phyloP scores from a whole-genome alignment of 495 filamentous ascomycete genomes.

The Bombardia bombarda region DNA sequence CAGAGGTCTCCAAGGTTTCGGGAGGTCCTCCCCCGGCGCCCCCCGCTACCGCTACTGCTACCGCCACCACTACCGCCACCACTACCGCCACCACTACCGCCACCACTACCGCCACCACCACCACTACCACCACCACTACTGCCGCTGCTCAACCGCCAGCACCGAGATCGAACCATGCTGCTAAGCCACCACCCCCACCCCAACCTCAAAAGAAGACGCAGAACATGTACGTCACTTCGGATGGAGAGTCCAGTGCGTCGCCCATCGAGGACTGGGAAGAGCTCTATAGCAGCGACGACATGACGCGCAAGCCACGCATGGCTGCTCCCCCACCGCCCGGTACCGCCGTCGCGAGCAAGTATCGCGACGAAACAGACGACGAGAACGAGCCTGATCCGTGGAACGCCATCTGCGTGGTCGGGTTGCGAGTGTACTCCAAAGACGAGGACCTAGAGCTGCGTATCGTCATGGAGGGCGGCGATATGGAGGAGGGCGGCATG shows the following conservation, averaged over 20 bases:
- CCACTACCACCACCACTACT: constrained; percentile 3
- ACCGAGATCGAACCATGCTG: no score
- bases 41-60: background rate
- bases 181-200: background rate
- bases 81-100: background rate
- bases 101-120: background rate
- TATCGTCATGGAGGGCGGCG: constrained; percentile 41
- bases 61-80: background rate
- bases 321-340: constrained; percentile 20
- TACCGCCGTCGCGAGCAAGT: constrained; percentile 27
- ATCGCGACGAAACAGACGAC: constrained; percentile 34
- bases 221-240: constrained; percentile 27
- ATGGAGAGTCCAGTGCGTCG: constrained; percentile 41
- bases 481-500: constrained; percentile 41
- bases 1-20: constrained; percentile 12
- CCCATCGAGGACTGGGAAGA: constrained; percentile 44
- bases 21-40: constrained; percentile 17
- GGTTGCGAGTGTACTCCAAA: constrained; percentile 42
- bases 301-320: constrained; percentile 39
- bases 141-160: constrained; percentile 1
- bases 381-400: constrained; percentile 40
- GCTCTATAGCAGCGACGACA: constrained; percentile 43
- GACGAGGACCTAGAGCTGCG: constrained; percentile 38
- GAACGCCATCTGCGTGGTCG: constrained; percentile 44
- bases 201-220: constrained; percentile 10